Evolutionary conservation across 1,284 basidiomycete species (phyloP), one percentile per base, ranked within the genome.

Genomic region (Spongispora temasekensis): DNA sequence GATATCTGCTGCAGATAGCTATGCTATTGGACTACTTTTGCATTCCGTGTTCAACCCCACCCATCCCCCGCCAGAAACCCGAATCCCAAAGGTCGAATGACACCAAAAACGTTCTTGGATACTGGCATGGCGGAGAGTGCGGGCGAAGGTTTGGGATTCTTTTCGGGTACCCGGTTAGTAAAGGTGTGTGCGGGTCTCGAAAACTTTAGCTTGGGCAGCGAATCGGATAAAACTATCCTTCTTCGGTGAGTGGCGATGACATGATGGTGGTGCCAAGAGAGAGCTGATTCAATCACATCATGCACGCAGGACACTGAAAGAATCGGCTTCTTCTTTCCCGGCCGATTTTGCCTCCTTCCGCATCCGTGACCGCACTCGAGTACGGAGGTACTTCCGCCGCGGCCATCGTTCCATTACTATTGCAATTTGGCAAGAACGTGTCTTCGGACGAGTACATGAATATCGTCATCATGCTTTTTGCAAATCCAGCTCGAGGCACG

Each of bases 401-500:
- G 15, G 79, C 84, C 12, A 92, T 95, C 63, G 79, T 97, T 9
- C 94, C 95, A 1, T 79, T 97, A 5, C 88, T 95, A 2, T 77
- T 97, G 23, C 87, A 89, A 55, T 84, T 97, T 37, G 93, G 94
- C 9, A 87, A 86, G 68, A 85, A 87, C 63, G 81, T 91, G 0
- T 78, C 91, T 0, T 83, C 87, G 1, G 83, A 88, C 28, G 91
- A 95, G 57, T 97, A 95, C 68, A 70, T 80, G 3, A 83, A 83
- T 48, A 75, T 85, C 2, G 85, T 97, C 15, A 82, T 94, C 53
- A 93, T 90, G 73, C 81, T 97, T 28, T 98, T 85, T 67, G 83
- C 90, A 2, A 95, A 89, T 65, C 91, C 94, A 0, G 96, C 99
- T 76, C 85, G 97, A 52, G 95, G 94, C 0, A 95, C 92, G 23